A percentile compares a stretch with the other conserved stretches of the same genome.
Conservation (phyloP, 2,329 filamentous ascomycete genomes). For the Pezicula carpinea region DNA sequence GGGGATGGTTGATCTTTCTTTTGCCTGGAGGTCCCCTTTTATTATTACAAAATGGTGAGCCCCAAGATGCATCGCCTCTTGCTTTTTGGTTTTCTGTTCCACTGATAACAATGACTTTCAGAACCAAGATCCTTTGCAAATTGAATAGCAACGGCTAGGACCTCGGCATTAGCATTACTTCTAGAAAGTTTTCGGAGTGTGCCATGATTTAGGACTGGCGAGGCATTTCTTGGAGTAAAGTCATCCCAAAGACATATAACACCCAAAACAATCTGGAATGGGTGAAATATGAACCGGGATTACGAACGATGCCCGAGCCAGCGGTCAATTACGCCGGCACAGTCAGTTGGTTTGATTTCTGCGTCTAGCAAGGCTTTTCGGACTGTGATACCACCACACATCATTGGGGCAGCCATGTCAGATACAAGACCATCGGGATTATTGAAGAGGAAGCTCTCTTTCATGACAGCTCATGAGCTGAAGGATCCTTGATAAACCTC, state of each 20-base stretch:
- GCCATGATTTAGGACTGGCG: too few species aligned
- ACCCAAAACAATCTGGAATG: too few species aligned
- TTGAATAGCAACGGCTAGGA: background rate
- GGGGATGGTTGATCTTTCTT: background rate
- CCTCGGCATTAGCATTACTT: too few species aligned
- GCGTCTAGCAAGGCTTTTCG: background rate
- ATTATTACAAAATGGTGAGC: background rate
- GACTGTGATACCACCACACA: background rate
- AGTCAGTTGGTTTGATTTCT: background rate
- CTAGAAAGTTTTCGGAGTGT: too few species aligned
- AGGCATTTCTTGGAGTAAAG: too few species aligned
- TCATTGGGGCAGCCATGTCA: background rate
- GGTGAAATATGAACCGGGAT: too few species aligned
- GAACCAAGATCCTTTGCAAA: background rate
- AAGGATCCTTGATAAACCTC: background rate
- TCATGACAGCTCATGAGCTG: background rate
- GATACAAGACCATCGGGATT: background rate
- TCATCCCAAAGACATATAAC: too few species aligned
- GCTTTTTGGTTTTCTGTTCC: background rate
- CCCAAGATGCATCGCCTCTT: background rate
- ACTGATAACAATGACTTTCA: background rate
- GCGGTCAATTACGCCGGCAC: background rate
- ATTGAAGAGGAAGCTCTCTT: background rate
- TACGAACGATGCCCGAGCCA: background rate
- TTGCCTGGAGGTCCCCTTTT: background rate